Evolutionary conservation across 192 early-diverging fungal species (phyloP), one percentile per base, ranked within the genome.

Genomic region (Polychytrium aggregatum): DNA sequence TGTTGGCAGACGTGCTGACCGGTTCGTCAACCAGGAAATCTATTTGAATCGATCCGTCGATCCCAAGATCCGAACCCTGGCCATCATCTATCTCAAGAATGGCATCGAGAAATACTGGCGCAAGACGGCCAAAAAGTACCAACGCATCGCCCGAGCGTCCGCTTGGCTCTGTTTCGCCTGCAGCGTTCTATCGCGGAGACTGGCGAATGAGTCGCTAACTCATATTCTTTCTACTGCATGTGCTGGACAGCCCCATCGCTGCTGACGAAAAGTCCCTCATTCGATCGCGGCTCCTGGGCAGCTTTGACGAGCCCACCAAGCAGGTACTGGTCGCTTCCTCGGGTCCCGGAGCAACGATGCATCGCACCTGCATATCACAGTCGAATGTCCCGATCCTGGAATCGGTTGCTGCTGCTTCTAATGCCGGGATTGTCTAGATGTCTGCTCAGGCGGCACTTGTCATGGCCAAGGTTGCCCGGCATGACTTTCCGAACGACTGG

Each of bases 61-160:
- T 14, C 63, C 63, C 41, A 70, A 77, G 41, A 57, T 85, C 17
- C 72, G 92, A 33, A 83, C 74, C 51, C 69, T 90, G 38, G 81
- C 86, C 11, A 74, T 78, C 31, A 81, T 92, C 41, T 81, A 71
- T 44, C 61, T 96, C 39, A 96, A 96, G 64, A 96, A 92, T 62
- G 86, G 86, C 3, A 76, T 96, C 28, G 86, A 92, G 57, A 80
- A 79, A 48, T 90, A 85, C 59, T 96, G 92, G 92, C 74, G 85
- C 44, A 84, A 76, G 52, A 71, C 82, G 11, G 80, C 80, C 2
- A 65, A 63, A 62, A 73, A 79, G 82, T 82, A 67, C 37, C 54
- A n/a, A n/a, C n/a, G n/a, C n/a, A n/a, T n/a, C n/a, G n/a, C n/a
- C n/a, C n/a, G n/a, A n/a, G n/a, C n/a, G n/a, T n/a, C n/a, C n/a